Evolutionary conservation across 108 stramenopile species (phyloP).

Genomic region (Nitzschia sp.): DNA sequence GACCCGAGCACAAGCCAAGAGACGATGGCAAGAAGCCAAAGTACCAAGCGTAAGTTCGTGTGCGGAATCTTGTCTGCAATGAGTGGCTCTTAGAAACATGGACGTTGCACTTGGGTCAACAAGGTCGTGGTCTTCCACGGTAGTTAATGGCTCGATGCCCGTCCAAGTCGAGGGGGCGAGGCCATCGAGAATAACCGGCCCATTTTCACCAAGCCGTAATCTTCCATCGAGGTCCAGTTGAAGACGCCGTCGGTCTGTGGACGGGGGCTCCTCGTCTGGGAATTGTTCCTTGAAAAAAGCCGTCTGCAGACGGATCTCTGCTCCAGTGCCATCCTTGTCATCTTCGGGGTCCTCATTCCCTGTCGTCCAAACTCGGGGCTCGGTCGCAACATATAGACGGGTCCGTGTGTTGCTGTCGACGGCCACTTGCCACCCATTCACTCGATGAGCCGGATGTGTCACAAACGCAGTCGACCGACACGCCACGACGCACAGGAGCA

Average conservation of each 20-base stretch:
- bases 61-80: not conserved
- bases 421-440: too few species aligned
- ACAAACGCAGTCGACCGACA: too few species aligned
- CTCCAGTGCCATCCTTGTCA: not conserved
- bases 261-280: not conserved
- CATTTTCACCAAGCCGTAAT: not conserved
- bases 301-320: not conserved
- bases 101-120: not conserved
- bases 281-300: not conserved
- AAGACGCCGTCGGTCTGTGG: not conserved
- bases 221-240: not conserved
- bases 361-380: not conserved
- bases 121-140: not conserved
- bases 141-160: not conserved
- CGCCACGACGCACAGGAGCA: too few species aligned
- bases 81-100: slow-evolving; percentile 5
- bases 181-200: slow-evolving; percentile 2
- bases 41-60: slow-evolving; percentile 10
- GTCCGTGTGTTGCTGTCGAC: not conserved
- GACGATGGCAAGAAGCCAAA: slow-evolving; percentile 23
- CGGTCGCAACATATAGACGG: slow-evolving; percentile 6
- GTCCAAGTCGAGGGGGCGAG: not conserved
- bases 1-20: slow-evolving; percentile 35
- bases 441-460: too few species aligned
- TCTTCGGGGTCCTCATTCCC: not conserved